Conservation (phyloP, 2,329 filamentous ascomycete species). For the Pestalotiopsis fici region DNA sequence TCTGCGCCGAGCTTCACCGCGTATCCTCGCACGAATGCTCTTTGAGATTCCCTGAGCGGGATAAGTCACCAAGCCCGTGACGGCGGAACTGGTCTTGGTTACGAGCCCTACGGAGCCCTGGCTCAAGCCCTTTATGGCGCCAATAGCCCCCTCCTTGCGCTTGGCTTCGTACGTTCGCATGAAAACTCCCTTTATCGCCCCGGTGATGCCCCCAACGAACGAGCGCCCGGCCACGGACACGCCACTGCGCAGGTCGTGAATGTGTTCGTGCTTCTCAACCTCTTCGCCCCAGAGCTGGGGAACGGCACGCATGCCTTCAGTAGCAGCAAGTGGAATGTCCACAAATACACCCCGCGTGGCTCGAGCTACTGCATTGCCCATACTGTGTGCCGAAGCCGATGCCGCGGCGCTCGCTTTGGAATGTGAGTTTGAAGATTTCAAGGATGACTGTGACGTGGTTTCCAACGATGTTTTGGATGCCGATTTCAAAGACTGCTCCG, state of each 20-base stretch:
- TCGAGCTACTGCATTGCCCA: neutral
- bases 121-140: constrained; percentile 15
- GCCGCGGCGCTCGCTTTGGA: neutral
- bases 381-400: neutral
- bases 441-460: neutral
- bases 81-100: constrained; percentile 16
- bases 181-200: constrained; percentile 15
- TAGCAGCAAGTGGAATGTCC: constrained; percentile 17
- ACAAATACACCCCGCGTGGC: constrained; percentile 10
- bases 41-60: constrained; percentile 14
- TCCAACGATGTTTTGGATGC: neutral
- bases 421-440: neutral
- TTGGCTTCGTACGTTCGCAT: constrained; percentile 15
- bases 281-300: constrained; percentile 17
- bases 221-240: constrained; percentile 15
- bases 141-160: constrained; percentile 13
- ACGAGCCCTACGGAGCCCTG: constrained; percentile 15
- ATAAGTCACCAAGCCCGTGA: constrained; percentile 14
- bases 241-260: constrained; percentile 15
- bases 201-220: constrained; percentile 14
- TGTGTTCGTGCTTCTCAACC: constrained; percentile 10
- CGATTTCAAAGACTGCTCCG: neutral
- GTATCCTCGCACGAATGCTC: neutral
- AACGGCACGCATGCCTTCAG: constrained; percentile 18
- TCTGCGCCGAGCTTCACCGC: neutral